phyloP scores from a whole-genome alignment of 768 basidiomycete species.

The Boletus reticuloceps region DNA sequence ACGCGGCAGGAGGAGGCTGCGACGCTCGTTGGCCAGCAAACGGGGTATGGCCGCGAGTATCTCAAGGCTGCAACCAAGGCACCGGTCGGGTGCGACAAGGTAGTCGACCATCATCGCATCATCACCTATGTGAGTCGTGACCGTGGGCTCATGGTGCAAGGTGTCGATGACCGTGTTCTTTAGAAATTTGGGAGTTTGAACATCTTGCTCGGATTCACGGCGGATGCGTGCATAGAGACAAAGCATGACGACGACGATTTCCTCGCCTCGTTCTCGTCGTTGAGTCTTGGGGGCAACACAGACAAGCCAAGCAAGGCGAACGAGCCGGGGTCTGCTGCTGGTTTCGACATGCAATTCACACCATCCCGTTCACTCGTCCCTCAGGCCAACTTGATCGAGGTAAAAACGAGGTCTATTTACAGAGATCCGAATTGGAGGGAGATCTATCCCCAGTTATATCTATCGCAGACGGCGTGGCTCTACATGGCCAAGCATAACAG shows the following conservation, averaged over 20 bases:
- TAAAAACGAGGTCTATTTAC: slow-evolving; percentile 31
- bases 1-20: slow-evolving; percentile 50
- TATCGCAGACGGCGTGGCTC: slow-evolving; percentile 64
- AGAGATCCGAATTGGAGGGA: slow-evolving; percentile 54
- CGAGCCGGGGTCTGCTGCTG: neutral
- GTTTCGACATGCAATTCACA: slow-evolving; percentile 22
- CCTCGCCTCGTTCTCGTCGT: slow-evolving; percentile 24
- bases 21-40: slow-evolving; percentile 21
- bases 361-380: slow-evolving; percentile 30
- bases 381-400: slow-evolving; percentile 36
- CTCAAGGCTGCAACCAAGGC: slow-evolving; percentile 52
- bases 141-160: neutral
- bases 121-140: slow-evolving; percentile 53
- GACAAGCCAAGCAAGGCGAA: neutral
- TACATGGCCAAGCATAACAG: slow-evolving; percentile 56
- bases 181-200: slow-evolving; percentile 60
- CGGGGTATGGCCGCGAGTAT: slow-evolving; percentile 59
- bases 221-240: slow-evolving; percentile 39
- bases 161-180: neutral
- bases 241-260: slow-evolving; percentile 24
- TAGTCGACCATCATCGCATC: slow-evolving; percentile 60
- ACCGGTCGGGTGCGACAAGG: slow-evolving; percentile 46
- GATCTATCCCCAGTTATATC: slow-evolving; percentile 61
- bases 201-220: slow-evolving; percentile 57
- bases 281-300: slow-evolving; percentile 13